These are phyloP conservation scores for Baorangia bicolor DNA, from an alignment of 768 basidiomycete genomes.

Conservation along the genomic window DNA sequence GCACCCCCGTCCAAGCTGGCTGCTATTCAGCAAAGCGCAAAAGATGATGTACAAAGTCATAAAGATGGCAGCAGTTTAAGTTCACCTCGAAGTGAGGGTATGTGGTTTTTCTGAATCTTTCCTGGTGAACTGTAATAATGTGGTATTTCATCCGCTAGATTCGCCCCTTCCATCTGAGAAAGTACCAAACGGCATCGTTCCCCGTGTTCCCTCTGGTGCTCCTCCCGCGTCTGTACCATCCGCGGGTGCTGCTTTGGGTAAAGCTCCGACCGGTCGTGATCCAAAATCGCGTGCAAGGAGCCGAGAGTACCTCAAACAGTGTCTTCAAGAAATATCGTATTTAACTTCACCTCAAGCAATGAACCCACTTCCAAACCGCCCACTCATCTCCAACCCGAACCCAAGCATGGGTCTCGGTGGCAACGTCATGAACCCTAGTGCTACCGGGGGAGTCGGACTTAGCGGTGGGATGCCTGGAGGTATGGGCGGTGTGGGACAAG, in stretches of 20 bases:
- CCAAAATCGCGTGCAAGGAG: conserved; percentile 95
- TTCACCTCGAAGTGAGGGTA: conserved; percentile 86
- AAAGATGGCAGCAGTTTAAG: conserved; percentile 80
- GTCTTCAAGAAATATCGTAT: conserved; percentile 97
- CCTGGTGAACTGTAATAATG: background rate
- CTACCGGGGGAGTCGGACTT: conserved; percentile 14
- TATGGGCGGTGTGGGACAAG: conserved; percentile 17
- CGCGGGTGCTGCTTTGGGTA: conserved; percentile 52
- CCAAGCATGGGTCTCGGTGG: conserved; percentile 21
- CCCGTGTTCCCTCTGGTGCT: conserved; percentile 58
- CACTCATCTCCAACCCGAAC: conserved; percentile 56
- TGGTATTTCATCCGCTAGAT: conserved; percentile 44
- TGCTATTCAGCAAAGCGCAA: conserved; percentile 58
- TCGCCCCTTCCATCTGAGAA: conserved; percentile 73
- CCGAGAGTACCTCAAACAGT: conserved; percentile 98
- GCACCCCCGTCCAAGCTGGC: conserved; percentile 67
- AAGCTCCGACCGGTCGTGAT: conserved; percentile 79
- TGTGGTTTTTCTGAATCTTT: conserved; percentile 1
- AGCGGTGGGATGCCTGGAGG: conserved; percentile 8
- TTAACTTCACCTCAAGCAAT: conserved; percentile 95
- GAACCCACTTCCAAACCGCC: conserved; percentile 92
- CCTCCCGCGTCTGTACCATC: conserved; percentile 30
- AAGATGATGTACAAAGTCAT: conserved; percentile 70
- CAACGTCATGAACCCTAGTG: conserved; percentile 19
- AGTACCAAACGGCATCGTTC: conserved; percentile 57